A percentile compares a stretch with the other conserved stretches of the same genome.
Conservation (phyloP, 495 filamentous ascomycete genomes). For the Hyaloscypha hepaticicola region DNA sequence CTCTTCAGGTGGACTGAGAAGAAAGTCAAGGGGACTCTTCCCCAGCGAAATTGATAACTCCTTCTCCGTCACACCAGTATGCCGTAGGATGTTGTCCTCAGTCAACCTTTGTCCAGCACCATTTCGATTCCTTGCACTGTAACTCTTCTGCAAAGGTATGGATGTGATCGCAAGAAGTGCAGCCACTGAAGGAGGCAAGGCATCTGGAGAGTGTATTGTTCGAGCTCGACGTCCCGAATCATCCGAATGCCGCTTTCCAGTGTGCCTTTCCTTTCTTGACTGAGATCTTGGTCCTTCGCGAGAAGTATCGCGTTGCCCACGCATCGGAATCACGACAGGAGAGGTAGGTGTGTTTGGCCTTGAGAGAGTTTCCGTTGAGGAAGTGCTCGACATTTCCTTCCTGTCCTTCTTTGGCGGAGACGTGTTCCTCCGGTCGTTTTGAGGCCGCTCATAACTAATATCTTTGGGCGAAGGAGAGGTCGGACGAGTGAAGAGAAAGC, state of each 20-base stretch:
- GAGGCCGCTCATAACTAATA: slow-evolving; percentile 2
- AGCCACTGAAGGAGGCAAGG: slow-evolving; percentile 57
- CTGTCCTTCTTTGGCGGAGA: slow-evolving; percentile 13
- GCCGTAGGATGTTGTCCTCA: slow-evolving; percentile 48
- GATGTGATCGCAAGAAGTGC: slow-evolving; percentile 58
- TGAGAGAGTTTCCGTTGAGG: slow-evolving; percentile 2
- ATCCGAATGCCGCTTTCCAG: slow-evolving; percentile 14
- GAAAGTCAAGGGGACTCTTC: slow-evolving; percentile 49
- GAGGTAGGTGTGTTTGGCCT: slow-evolving; percentile 27
- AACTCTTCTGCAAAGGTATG: slow-evolving; percentile 50
- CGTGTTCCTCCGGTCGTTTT: slow-evolving; percentile 10
- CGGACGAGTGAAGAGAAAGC: slow-evolving; percentile 24
- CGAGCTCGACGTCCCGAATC: slow-evolving; percentile 28
- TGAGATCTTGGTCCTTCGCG: slow-evolving; percentile 18
- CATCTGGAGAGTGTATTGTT: slow-evolving; percentile 47
- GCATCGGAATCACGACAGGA: slow-evolving; percentile 32
- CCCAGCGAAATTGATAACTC: slow-evolving; percentile 46
- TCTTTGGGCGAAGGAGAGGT: slow-evolving; percentile 14
- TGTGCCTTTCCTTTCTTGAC: slow-evolving; percentile 16
- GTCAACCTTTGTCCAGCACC: slow-evolving; percentile 46
- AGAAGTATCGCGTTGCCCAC: slow-evolving; percentile 13
- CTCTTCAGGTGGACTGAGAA: slow-evolving; percentile 55
- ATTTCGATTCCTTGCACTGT: slow-evolving; percentile 15
- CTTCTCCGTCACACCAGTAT: slow-evolving; percentile 48
- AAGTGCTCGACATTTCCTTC: slow-evolving; percentile 4